Evolutionary conservation across 257 asterid species (phyloP).

Genomic region (Ilex aquifolium): DNA sequence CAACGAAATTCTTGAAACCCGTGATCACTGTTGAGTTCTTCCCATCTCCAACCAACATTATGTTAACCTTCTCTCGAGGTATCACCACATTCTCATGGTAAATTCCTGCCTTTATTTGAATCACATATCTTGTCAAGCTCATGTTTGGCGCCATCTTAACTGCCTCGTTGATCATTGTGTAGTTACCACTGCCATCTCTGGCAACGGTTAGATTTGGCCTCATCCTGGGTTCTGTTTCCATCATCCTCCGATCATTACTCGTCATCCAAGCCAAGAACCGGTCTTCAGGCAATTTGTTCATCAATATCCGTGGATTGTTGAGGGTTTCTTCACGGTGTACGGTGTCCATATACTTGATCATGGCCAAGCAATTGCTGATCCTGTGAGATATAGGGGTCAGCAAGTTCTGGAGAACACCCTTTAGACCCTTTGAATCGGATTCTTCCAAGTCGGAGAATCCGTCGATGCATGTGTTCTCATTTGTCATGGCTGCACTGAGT

Average conservation of each 20-base stretch:
- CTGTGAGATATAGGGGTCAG: constrained; percentile 46
- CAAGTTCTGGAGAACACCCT: constrained; percentile 27
- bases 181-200: constrained; percentile 33
- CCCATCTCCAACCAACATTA: constrained; percentile 61
- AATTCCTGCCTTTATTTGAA: constrained; percentile 42
- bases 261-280: constrained; percentile 14
- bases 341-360: constrained; percentile 39
- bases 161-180: constrained; percentile 33
- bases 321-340: constrained; percentile 7
- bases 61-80: constrained; percentile 50
- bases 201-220: constrained; percentile 37
- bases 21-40: constrained; percentile 51
- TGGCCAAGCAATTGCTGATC: constrained; percentile 62
- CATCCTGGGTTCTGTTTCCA: background rate
- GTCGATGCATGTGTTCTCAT: constrained; percentile 59
- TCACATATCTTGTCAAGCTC: constrained; percentile 29
- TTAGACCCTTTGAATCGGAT: constrained; percentile 6
- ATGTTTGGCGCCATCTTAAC: constrained; percentile 39
- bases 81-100: constrained; percentile 50
- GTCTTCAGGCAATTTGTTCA: constrained; percentile 8
- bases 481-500: constrained; percentile 60
- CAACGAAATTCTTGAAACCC: constrained; percentile 46
- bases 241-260: constrained; percentile 11
- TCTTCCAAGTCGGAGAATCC: constrained; percentile 54
- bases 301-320: constrained; percentile 27